Percentiles rank a stretch among this genome's conserved stretches.
Conservation (phyloP, 2,329 filamentous ascomycete species). For the Aspergillus bombycis region DNA sequence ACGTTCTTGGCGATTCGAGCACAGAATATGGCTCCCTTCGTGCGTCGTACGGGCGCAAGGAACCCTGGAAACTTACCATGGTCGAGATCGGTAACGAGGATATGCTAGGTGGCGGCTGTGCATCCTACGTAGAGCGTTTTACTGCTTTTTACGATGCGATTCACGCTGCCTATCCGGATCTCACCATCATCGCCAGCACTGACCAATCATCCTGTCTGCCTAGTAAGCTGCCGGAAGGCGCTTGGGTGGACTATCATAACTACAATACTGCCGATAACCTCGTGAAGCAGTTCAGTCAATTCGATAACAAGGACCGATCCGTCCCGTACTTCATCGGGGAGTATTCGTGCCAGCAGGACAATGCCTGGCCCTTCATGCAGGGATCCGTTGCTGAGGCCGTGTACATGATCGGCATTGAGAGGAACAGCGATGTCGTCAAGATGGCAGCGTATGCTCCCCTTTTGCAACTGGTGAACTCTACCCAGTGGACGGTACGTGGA, state of each 20-base stretch:
- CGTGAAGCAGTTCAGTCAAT: slow-evolving; percentile 53
- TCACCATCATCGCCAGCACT: slow-evolving; percentile 57
- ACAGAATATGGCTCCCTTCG: slow-evolving; percentile 61
- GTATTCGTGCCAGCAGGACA: slow-evolving; percentile 24
- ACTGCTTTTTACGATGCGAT: slow-evolving; percentile 62
- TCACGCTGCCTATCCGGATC: slow-evolving; percentile 55
- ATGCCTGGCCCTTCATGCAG: slow-evolving; percentile 22
- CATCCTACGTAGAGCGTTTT: slow-evolving; percentile 57
- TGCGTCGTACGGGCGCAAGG: slow-evolving; percentile 59
- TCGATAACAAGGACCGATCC: slow-evolving; percentile 53
- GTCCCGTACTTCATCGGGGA: slow-evolving; percentile 32
- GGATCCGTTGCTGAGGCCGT: slow-evolving; percentile 67
- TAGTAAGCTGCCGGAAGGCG: slow-evolving; percentile 36
- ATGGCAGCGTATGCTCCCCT: slow-evolving; percentile 34
- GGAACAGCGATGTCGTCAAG: slow-evolving; percentile 37
- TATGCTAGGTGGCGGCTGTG: slow-evolving; percentile 55
- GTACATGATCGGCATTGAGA: slow-evolving; percentile 56
- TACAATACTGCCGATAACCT: slow-evolving; percentile 55
- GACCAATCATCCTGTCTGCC: slow-evolving; percentile 26
- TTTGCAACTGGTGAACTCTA: slow-evolving; percentile 32
- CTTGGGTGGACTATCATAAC: slow-evolving; percentile 53
- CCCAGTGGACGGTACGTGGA: slow-evolving; percentile 31
- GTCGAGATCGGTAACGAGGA: slow-evolving; percentile 70
- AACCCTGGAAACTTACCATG: slow-evolving; percentile 60
- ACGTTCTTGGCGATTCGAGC: slow-evolving; percentile 56